phyloP scores from a whole-genome alignment of 2,329 filamentous ascomycete species.

The Lanzia echinophila region DNA sequence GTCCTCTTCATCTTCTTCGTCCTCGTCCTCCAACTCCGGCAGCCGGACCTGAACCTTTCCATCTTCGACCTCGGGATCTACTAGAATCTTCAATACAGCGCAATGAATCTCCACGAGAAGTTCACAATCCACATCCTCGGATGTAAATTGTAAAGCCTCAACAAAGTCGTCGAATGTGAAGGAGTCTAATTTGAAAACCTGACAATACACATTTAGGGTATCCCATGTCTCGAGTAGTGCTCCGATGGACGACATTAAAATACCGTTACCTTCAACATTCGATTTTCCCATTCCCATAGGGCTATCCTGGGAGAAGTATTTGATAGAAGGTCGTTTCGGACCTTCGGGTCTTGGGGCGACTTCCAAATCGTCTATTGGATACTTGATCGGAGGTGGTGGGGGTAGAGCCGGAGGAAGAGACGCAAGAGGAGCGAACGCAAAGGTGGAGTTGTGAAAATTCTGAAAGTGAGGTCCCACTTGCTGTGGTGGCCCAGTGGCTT shows the following conservation, averaged over 20 bases:
- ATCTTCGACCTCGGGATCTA: conserved; percentile 66
- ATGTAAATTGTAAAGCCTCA: conserved; percentile 75
- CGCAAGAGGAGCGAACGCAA: conserved; percentile 41
- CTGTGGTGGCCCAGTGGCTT: conserved; percentile 29
- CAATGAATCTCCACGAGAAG: conserved; percentile 89
- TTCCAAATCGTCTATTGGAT: conserved; percentile 91
- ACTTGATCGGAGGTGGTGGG: conserved; percentile 74
- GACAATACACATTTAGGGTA: conserved; percentile 95
- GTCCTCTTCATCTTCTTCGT: conserved; percentile 60
- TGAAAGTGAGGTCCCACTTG: conserved; percentile 28
- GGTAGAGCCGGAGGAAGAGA: conserved; percentile 48
- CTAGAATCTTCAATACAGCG: conserved; percentile 78
- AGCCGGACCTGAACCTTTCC: conserved; percentile 75
- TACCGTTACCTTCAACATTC: conserved; percentile 47
- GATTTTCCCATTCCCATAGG: conserved; percentile 43
- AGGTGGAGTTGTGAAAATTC: conserved; percentile 38
- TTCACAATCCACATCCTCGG: conserved; percentile 68
- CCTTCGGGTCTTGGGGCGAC: conserved; percentile 60
- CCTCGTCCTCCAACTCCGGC: conserved; percentile 56
- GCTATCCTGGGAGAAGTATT: conserved; percentile 66
- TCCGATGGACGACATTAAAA: conserved; percentile 81
- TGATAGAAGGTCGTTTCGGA: conserved; percentile 62
- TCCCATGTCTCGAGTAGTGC: conserved; percentile 88
- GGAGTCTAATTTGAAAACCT: conserved; percentile 88
- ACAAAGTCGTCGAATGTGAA: conserved; percentile 97